phyloP scores from a whole-genome alignment of 441 rosid species.

The Oxalis stricta region DNA sequence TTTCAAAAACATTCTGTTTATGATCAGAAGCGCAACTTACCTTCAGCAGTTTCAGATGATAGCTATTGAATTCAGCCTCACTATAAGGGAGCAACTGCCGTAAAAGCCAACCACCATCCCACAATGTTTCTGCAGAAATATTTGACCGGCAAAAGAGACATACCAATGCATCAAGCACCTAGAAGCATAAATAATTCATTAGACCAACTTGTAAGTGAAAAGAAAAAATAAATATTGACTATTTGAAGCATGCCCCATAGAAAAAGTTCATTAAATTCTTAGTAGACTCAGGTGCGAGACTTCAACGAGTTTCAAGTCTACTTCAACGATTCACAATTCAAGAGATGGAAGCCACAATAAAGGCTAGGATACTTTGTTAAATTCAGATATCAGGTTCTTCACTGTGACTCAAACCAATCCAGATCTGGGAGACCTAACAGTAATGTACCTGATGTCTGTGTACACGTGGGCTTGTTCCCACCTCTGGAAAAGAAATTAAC shows the following conservation, averaged over 20 bases:
- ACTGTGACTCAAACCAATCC: too few relatives aligned
- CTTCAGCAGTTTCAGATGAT: slow-evolving; percentile 62
- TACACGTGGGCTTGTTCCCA: slow-evolving; percentile 41
- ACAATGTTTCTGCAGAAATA: slow-evolving; percentile 83
- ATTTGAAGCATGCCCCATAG: background rate
- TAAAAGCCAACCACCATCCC: slow-evolving; percentile 99
- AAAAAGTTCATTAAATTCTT: background rate
- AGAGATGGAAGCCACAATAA: too few relatives aligned
- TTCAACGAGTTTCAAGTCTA: too few relatives aligned
- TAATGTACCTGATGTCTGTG: slow-evolving; percentile 68
- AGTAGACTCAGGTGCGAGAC: too few relatives aligned
- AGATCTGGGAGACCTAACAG: too few relatives aligned
- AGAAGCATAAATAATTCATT: slow-evolving; percentile 14
- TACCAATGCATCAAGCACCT: slow-evolving; percentile 92
- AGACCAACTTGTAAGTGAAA: background rate
- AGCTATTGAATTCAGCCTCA: slow-evolving; percentile 67
- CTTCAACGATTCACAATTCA: too few relatives aligned
- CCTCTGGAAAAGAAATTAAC: slow-evolving; percentile 29
- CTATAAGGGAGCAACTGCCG: slow-evolving; percentile 91
- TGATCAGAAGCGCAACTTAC: slow-evolving; percentile 23
- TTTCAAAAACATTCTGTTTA: background rate
- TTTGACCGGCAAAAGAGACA: slow-evolving; percentile 75
- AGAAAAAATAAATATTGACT: background rate
- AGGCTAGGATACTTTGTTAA: too few relatives aligned
- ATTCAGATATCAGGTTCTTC: too few relatives aligned